Evolutionary conservation across 148 eudicot genomes (phyloP), one percentile per base, ranked within the genome.

Genomic region (Rhododendron griersonianum): DNA sequence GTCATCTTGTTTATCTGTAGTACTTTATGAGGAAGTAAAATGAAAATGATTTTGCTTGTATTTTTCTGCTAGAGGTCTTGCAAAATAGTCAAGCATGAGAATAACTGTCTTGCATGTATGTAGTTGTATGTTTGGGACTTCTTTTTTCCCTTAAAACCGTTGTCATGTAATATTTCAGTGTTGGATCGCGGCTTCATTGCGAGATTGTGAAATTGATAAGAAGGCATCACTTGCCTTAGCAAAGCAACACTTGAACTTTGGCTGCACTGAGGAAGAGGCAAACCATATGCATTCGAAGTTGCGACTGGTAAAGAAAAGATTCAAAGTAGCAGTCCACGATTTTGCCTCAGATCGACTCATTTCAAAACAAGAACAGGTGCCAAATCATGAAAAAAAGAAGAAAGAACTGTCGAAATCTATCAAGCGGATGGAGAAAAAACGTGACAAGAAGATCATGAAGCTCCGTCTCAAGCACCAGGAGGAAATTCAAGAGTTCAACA

Each of bases 101-200:
- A 67, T 19, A 67, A 44, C 18, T n/a, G 30, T 79, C 35, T 55
- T 81, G 10, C 41, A 57, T 30, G 44, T 30, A 14, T 1, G 4
- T 33, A 33, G 5, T 16, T 63, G 3, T 33, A 81, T 30, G 23
- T 75, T 14, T 59, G 47, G 44, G n/a, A 80, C 23, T 82, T 11
- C 25, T 45, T 61, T 81, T 33, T 25, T 41, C 10, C 71, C 16
- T 35, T 79, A 16, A 57, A 67, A 1, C 47, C 53, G 28, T 86
- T 81, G 41, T 82, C 69, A 44, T 90, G 71, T 81, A 85, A 55
- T 86, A 67, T 86, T 85, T 44, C 91, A 95, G 97, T 96, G 97
- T 86, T 96, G 98, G 98, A 84, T 90, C 73, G 96, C 95, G 73
- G 93, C 96, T 73, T 94, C 94, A 59, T 88, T 91, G 84, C 83